Conservation (phyloP, 23 red algal genomes). For the Gracilaria domingensis region DNA sequence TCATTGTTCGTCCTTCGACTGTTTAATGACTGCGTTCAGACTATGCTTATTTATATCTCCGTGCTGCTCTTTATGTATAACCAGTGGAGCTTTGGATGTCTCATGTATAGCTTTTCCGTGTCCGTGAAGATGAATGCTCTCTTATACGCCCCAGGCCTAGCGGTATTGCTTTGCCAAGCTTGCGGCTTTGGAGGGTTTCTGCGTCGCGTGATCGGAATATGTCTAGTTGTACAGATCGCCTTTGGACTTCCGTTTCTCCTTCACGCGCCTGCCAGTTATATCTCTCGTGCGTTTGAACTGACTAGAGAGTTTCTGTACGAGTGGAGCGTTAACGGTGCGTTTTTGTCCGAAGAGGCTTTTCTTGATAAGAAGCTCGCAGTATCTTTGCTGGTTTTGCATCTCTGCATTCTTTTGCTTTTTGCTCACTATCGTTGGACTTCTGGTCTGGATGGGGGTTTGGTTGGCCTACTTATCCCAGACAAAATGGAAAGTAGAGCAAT, state of each 20-base stretch:
- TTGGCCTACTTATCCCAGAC: conserved; percentile 19
- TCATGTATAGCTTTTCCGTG: conserved; percentile 79
- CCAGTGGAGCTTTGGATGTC: conserved; percentile 62
- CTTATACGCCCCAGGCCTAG: conserved; percentile 84
- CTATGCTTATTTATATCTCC: conserved; percentile 56
- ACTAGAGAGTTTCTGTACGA: conserved; percentile 78
- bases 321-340: conserved; percentile 94
- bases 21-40: conserved; percentile 95
- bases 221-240: conserved; percentile 54
- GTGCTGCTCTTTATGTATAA: conserved; percentile 77
- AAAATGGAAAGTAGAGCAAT: not conserved
- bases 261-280: conserved; percentile 59
- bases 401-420: conserved; percentile 70
- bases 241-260: conserved; percentile 77
- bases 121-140: conserved; percentile 96
- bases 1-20: conserved; percentile 92
- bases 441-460: conserved; percentile 14
- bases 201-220: conserved; percentile 49
- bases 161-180: conserved; percentile 77
- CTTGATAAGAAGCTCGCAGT: conserved; percentile 56
- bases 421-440: conserved; percentile 66
- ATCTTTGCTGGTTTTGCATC: conserved; percentile 64
- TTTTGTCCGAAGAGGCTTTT: conserved; percentile 72
- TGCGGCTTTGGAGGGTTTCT: conserved; percentile 41
- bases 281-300: conserved; percentile 93